Evolutionary conservation across 805 yeast species (phyloP), one percentile per base, ranked within the genome.

Genomic region (Lipomyces anomalus): DNA sequence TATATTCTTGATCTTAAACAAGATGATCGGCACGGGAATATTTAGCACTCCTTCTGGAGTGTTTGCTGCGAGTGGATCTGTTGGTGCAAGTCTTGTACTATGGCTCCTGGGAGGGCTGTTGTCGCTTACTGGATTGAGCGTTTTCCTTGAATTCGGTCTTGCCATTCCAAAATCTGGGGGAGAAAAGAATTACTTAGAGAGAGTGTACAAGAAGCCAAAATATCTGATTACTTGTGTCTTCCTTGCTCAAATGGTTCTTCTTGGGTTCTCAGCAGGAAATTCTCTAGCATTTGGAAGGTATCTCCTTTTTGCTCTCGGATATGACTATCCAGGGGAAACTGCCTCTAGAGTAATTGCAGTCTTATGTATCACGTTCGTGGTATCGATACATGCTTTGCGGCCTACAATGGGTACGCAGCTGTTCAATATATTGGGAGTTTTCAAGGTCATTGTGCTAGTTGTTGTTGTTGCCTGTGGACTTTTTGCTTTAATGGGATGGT

Each of bases 1-100:
- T 1, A 56, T 61, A 17, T 63, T 65, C 26, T 57, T 82, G 43
- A 76, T 79, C 59, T 66, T 81, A 50, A 82, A 82, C 62, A 72
- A 82, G 56, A 80, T 80, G 76, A 74, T 82, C 42, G 89, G 89
- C 35, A 80, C 87, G 2, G 89, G 88, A 22, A 79, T 82, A 32
- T 82, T 81, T 62, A 71, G 80, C 34, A 77, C 84, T 3, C 82
- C 86, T 1, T 75, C 84, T 3, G 71, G 81, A 22, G 79, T 82
- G 30, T 80, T 74, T 52, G 59, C 67, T 6, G 63, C 75, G 35
- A 64, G 79, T 2, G 84, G 85, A 3, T 72, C 78, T 7, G 80
- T 80, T 4, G 85, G 84, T 9, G 64, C 73, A 38, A 61, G 79
- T 2, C 61, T 80, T 46, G 55, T 76, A 26, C 61, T 80, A 50